phyloP scores from a whole-genome alignment of 1,284 basidiomycete species.

The Marasmius oreades region DNA sequence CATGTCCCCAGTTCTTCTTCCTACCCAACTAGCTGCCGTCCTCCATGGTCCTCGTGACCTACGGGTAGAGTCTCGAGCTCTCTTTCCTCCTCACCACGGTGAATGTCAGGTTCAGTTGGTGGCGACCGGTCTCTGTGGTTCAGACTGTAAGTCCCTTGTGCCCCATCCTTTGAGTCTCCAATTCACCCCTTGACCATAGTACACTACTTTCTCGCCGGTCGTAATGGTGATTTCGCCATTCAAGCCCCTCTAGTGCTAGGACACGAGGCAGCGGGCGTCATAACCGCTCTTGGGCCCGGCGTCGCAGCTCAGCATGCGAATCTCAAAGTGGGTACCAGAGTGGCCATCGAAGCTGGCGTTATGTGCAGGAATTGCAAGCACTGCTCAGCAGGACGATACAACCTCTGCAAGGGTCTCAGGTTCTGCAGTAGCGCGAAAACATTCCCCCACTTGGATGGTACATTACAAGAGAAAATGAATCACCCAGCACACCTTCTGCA shows the following conservation, averaged over 20 bases:
- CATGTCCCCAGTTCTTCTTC: slow-evolving; percentile 60
- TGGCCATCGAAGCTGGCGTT: slow-evolving; percentile 92
- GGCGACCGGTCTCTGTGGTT: slow-evolving; percentile 90
- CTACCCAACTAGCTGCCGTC: slow-evolving; percentile 60
- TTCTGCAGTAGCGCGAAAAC: slow-evolving; percentile 91
- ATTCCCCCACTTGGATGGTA: slow-evolving; percentile 91
- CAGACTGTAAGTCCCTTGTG: slow-evolving; percentile 63
- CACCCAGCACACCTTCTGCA: slow-evolving; percentile 85
- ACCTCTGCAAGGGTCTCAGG: slow-evolving; percentile 86
- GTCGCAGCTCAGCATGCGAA: slow-evolving; percentile 37
- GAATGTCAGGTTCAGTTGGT: slow-evolving; percentile 74
- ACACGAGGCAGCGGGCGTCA: slow-evolving; percentile 86
- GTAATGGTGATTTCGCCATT: slow-evolving; percentile 90
- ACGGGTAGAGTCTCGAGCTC: slow-evolving; percentile 62
- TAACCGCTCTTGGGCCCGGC: slow-evolving; percentile 70
- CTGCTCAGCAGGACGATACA: slow-evolving; percentile 82
- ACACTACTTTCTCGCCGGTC: slow-evolving; percentile 86
- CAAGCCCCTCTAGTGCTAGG: slow-evolving; percentile 84
- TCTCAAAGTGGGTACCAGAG: slow-evolving; percentile 80
- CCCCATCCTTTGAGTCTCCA: background rate
- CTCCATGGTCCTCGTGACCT: slow-evolving; percentile 73
- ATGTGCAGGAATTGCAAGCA: slow-evolving; percentile 74
- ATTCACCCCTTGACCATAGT: slow-evolving; percentile 41
- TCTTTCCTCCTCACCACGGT: slow-evolving; percentile 63
- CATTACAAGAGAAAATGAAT: slow-evolving; percentile 84